Base-by-base conservation (phyloP, 2,329 filamentous ascomycete species). In the Alternaria metachromatica region DNA sequence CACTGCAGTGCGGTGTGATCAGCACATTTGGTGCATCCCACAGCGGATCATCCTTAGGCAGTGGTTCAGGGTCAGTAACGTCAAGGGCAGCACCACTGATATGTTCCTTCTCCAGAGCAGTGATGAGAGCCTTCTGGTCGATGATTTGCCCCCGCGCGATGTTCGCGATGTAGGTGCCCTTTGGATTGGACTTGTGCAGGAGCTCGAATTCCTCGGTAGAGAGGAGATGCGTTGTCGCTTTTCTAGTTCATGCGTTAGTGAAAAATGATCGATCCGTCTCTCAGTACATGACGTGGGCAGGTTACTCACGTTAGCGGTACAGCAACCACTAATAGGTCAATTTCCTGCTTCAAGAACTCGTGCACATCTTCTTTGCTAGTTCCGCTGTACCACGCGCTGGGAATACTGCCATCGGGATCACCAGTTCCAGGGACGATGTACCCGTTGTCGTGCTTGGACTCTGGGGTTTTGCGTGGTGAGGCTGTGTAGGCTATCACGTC, bases 61-160 rank as follows among this genome's bases (percentile, higher is more conserved):
- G 76, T 0, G 92, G 92, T 77, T 95, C 92, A 0, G 92, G 92
- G 64, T 94, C 91, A 2, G 92, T 91, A 1, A 95, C 92, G 75
- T 94, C 92, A 44, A 95, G 80, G 2, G 91, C 91, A 0, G 92
- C 92, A 28, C 92, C 92, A 4, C 83, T 79, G 28, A 92, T 74
- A 2, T 84, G 82, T 0, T 84, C 85, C 0, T 82, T 83, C 44
- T 87, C 80, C 11, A 94, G 80, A 0, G 90, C 89, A 2, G 82
- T 82, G 18, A 93, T 85, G 55, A 95, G 76, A 2, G 87, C 90
- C 3, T 85, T 79, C 66, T 89, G 87, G 56, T 90, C 84, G 13
- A 92, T 78, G 45, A 91, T 86, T 33, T 82, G 81, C 0, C 90
- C 92, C 2, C 92, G 86, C 0, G 89, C 88, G 66, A 94, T 91